Percentiles rank a stretch among this genome's conserved stretches.
Evolutionary conservation across 108 stramenopile genomes (phyloP).

Genomic region (Poteriospumella lacustris): DNA sequence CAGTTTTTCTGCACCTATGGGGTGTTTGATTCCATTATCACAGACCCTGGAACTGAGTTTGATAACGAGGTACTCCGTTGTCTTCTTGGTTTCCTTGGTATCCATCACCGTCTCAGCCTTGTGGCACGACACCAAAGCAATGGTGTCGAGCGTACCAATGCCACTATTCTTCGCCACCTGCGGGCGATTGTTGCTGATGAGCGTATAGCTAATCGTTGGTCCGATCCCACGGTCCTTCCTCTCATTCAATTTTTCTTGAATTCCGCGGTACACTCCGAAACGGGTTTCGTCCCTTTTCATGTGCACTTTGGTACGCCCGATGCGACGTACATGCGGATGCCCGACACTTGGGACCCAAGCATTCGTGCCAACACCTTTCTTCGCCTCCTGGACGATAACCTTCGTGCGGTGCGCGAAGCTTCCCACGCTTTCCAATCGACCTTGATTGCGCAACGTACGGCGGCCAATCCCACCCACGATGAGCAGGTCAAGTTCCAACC

Average conservation of each 20-base stretch:
- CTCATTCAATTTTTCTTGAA: neutral
- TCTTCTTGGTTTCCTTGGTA: neutral
- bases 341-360: no score
- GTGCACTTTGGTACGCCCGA: neutral
- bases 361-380: neutral
- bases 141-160: constrained; percentile 3
- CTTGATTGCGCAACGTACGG: neutral
- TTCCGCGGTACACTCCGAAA: neutral
- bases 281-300: constrained; percentile 3
- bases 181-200: neutral
- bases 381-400: neutral
- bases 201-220: neutral
- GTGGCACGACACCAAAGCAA: neutral
- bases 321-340: neutral
- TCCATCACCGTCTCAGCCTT: neutral
- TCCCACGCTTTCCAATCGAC: neutral
- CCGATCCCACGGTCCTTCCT: neutral
- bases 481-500: neutral
- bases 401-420: neutral
- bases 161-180: neutral
- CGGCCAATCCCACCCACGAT: no score
- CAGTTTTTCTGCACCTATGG: neutral
- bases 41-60: neutral
- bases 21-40: neutral
- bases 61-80: neutral